These are phyloP conservation scores for Lodderomyces jiufengensis DNA, from an alignment of 1,139 yeast species.

Conservation along the genomic window DNA sequence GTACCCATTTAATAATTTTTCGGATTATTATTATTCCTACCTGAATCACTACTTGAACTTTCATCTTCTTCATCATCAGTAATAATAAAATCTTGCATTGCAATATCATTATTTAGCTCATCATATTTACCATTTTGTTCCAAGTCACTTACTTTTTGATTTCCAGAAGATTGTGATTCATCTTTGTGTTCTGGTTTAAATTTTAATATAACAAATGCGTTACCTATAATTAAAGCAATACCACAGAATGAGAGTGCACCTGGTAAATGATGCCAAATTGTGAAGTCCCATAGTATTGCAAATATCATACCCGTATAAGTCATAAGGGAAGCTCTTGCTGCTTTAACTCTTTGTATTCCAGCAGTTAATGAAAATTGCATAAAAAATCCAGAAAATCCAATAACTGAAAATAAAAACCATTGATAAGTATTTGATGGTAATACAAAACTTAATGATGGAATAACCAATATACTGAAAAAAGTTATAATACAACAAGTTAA, in stretches of 20 bases:
- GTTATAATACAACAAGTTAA: constrained; percentile 56
- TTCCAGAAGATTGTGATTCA: constrained; percentile 3
- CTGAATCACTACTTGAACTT: not conserved
- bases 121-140: constrained; percentile 16
- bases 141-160: constrained; percentile 10
- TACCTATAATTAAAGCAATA: constrained; percentile 58
- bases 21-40: too few relatives aligned
- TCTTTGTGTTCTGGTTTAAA: constrained; percentile 37
- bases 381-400: constrained; percentile 77
- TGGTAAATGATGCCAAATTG: constrained; percentile 73
- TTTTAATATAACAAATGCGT: constrained; percentile 57
- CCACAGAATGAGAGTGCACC: constrained; percentile 68
- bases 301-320: constrained; percentile 72
- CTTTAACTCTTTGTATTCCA: constrained; percentile 79
- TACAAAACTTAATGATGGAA: constrained; percentile 60
- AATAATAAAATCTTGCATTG: constrained; percentile 25
- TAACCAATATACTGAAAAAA: constrained; percentile 45
- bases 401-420: constrained; percentile 57
- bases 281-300: constrained; percentile 73
- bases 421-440: constrained; percentile 58
- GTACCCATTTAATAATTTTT: too few relatives aligned
- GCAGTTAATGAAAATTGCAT: constrained; percentile 79
- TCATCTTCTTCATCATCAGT: constrained; percentile 21
- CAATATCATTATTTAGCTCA: constrained; percentile 17
- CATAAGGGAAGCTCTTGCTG: constrained; percentile 75